Evolutionary conservation across 176 grass and related monocot species (phyloP), one percentile per base, ranked within the genome.

Genomic region (Stipa capillata): DNA sequence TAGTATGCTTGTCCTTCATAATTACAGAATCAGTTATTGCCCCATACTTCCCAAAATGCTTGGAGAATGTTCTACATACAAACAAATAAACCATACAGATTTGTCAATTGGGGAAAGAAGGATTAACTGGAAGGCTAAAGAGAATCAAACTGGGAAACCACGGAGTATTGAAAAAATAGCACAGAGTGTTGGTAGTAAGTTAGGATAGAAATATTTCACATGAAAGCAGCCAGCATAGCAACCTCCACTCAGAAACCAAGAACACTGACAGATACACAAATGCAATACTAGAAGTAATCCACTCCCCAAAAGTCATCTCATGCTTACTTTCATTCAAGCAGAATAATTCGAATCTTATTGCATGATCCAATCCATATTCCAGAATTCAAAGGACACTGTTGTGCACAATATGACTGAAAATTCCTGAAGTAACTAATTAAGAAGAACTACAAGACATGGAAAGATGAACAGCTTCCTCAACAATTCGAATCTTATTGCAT

Each of bases 1-100:
- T 91, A 60, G 97, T 99, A 86, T 93, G 88, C 82, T 91, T 95
- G 86, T 99, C 97, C 79, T 93, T 94, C 97, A 99, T 99, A 88
- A 99, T 99, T 74, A 99, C 97, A 84, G 97, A 95, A 82, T 99
- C 97, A 73, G 79, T 89, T 77, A 99, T 96, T 62, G 87, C 92
- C 68, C 97, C 97, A 83, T 96, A 99, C 73, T 93, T 95, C 83
- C 81, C 88, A 86, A 99, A 99, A 96, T 99, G 93, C 72, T 90
- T 91, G 84, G 79, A 93, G 88, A 99, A 99, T 56, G 87, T 78
- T 93, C 97, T 99, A 89, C 68, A 91, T 82, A 85, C 77, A 89
- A 82, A 85, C 82, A 89, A 73, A 88, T 89, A 85, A 89, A 89
- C 70, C 87, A 85, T 81, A 85, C 53, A 81, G 36, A 76, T 81